A percentile compares a stretch with the other conserved stretches of the same genome.
Evolutionary conservation across 768 basidiomycete species (phyloP).

Genomic region (Amanita rimosa): DNA sequence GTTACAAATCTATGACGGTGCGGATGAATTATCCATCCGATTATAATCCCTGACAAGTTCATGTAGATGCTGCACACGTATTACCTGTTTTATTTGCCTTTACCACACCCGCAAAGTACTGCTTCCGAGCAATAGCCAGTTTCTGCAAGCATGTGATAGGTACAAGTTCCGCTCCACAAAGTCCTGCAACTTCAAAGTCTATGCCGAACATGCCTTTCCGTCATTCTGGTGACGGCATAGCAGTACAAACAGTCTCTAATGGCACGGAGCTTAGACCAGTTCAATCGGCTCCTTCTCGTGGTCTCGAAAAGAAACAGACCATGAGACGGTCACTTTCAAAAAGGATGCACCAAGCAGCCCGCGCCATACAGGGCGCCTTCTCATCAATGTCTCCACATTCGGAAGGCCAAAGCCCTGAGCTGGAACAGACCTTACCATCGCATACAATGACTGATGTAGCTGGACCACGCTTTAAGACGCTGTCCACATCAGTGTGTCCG

Average conservation of each 20-base stretch:
- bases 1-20: slow-evolving; percentile 87
- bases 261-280: background rate
- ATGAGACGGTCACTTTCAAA: slow-evolving; percentile 12
- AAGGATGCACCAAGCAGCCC: slow-evolving; percentile 10
- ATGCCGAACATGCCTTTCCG: slow-evolving; percentile 4
- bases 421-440: slow-evolving; percentile 7
- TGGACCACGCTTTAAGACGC: slow-evolving; percentile 20
- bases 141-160: slow-evolving; percentile 62
- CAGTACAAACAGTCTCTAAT: background rate
- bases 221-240: background rate
- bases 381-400: background rate
- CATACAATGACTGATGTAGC: slow-evolving; percentile 20
- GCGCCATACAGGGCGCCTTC: slow-evolving; percentile 4
- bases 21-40: slow-evolving; percentile 10
- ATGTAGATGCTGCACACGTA: slow-evolving; percentile 57
- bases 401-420: background rate
- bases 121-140: slow-evolving; percentile 64
- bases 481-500: slow-evolving; percentile 7
- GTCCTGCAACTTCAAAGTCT: slow-evolving; percentile 7
- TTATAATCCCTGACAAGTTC: slow-evolving; percentile 11
- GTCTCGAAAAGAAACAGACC: background rate
- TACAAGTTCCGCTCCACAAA: slow-evolving; percentile 17
- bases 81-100: slow-evolving; percentile 67
- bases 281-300: background rate
- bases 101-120: slow-evolving; percentile 70